Base-by-base conservation (phyloP, 345 rosid species). In the Boechera stricta region DNA sequence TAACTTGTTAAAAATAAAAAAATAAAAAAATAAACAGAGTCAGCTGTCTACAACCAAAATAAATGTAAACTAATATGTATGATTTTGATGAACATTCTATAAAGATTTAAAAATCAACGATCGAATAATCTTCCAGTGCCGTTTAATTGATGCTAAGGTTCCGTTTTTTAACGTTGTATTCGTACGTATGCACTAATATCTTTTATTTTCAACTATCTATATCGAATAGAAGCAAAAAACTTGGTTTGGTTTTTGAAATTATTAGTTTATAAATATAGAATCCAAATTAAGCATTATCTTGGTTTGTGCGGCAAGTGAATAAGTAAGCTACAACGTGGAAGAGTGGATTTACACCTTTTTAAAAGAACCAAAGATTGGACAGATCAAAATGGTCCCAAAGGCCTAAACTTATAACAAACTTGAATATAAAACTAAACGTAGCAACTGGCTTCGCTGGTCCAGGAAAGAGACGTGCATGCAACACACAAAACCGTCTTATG, bases 401-500 rank as follows among this genome's bases (percentile, higher is more conserved):
- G 8, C 18, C 31, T 3, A 56, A 59, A 35, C 7, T 35, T 35
- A 59, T 35, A 59, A 15, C 29, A 59, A 72, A 48, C 44, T 32
- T 55, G 2, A n/a, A 55, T 56, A 69, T 29, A 41, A 41, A 55
- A 69, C 1, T 38, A 62, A 4, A 62, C 10, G 13, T 28, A 32
- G 6, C 18, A 63, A 41, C 36, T 42, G 56, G 64, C 63, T 73
- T 74, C 9, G 31, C 78, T 56, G 48, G 58, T 74, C 28, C 41
- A 57, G 24, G 39, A 21, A 67, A 39, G 66, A 66, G 72, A 75
- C 79, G 79, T 75, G 79, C 49, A 57, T 57, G 60, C 73, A 75
- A 48, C 67, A 56, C 59, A 33, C 28, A 56, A 56, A 31, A 45
- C 64, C 31, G 35, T 65, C 4, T 45, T n/a, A 57, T 32, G 64